Evolutionary conservation across 2,329 filamentous ascomycete species (phyloP).

Genomic region (Dryadomyces quercivorus): DNA sequence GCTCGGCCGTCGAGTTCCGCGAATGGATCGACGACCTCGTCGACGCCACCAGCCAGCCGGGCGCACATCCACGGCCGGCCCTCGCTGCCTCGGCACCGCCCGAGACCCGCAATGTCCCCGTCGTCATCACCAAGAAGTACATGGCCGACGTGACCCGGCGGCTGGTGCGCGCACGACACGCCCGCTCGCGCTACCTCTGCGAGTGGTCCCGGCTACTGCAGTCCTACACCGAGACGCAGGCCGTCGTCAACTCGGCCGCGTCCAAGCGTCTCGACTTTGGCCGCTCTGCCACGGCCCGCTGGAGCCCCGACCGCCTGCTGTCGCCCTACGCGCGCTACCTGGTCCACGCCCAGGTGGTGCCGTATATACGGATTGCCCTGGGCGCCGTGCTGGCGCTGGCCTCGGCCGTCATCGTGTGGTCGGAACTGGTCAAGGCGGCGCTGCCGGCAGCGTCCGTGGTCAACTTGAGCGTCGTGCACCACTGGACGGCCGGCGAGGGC

Average conservation of each 20-base stretch:
- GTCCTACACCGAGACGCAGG: slow-evolving; percentile 62
- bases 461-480: slow-evolving; percentile 57
- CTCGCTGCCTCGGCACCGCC: slow-evolving; percentile 27
- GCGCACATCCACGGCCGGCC: slow-evolving; percentile 36
- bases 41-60: slow-evolving; percentile 61
- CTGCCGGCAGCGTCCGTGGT: slow-evolving; percentile 64
- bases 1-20: slow-evolving; percentile 60
- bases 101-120: slow-evolving; percentile 46
- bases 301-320: slow-evolving; percentile 47
- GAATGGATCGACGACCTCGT: slow-evolving; percentile 95
- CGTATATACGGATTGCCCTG: slow-evolving; percentile 49
- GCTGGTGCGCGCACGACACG: slow-evolving; percentile 70
- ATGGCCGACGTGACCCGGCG: slow-evolving; percentile 79
- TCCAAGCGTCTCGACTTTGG: slow-evolving; percentile 73
- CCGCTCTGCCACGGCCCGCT: slow-evolving; percentile 33
- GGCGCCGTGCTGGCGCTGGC: slow-evolving; percentile 61
- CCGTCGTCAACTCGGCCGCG: slow-evolving; percentile 69
- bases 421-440: slow-evolving; percentile 77
- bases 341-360: slow-evolving; percentile 61
- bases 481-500: slow-evolving; percentile 56
- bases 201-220: slow-evolving; percentile 76
- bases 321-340: slow-evolving; percentile 76
- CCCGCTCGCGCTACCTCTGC: slow-evolving; percentile 67
- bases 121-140: slow-evolving; percentile 85
- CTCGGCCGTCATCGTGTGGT: slow-evolving; percentile 81